Percentiles rank a stretch among this genome's conserved stretches.
Evolutionary conservation across 164 flowering plant species (phyloP).

Genomic region (Vitis rupestris): DNA sequence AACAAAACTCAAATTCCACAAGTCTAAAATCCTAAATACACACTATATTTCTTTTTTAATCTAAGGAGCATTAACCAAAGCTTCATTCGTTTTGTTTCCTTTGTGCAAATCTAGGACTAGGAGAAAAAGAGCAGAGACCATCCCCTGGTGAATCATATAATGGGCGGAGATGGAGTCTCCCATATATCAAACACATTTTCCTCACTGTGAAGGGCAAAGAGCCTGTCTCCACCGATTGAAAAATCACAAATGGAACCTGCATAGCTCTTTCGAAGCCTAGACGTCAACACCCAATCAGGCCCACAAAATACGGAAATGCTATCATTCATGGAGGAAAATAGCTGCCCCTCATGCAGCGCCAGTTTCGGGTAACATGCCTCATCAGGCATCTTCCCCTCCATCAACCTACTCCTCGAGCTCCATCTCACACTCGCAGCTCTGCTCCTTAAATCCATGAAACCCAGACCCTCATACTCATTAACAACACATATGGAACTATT

Average conservation of each 20-base stretch:
- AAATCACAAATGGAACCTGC: slow-evolving; percentile 93
- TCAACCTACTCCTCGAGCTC: slow-evolving; percentile 72
- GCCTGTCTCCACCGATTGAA: slow-evolving; percentile 84
- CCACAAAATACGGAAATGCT: slow-evolving; percentile 75
- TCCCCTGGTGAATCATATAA: slow-evolving; percentile 25
- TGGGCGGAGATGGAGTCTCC: slow-evolving; percentile 70
- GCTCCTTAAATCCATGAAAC: slow-evolving; percentile 76
- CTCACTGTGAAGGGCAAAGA: slow-evolving; percentile 81
- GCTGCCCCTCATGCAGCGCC: slow-evolving; percentile 68
- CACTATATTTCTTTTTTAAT: not conserved
- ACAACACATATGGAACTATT: slow-evolving; percentile 66
- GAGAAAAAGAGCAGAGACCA: not conserved
- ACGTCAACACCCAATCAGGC: slow-evolving; percentile 83
- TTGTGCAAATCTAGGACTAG: not conserved
- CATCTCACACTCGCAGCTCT: slow-evolving; percentile 53
- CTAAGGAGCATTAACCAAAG: not conserved
- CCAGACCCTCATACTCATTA: slow-evolving; percentile 76
- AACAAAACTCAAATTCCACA: not conserved
- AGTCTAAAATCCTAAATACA: not conserved
- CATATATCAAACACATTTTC: slow-evolving; percentile 91
- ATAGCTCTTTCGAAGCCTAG: slow-evolving; percentile 60
- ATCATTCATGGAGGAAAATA: slow-evolving; percentile 87
- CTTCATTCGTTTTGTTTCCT: not conserved
- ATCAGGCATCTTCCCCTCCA: slow-evolving; percentile 67
- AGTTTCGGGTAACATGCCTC: slow-evolving; percentile 86